Evolutionary conservation across 805 yeast species (phyloP).

Genomic region (Candida koratica): DNA sequence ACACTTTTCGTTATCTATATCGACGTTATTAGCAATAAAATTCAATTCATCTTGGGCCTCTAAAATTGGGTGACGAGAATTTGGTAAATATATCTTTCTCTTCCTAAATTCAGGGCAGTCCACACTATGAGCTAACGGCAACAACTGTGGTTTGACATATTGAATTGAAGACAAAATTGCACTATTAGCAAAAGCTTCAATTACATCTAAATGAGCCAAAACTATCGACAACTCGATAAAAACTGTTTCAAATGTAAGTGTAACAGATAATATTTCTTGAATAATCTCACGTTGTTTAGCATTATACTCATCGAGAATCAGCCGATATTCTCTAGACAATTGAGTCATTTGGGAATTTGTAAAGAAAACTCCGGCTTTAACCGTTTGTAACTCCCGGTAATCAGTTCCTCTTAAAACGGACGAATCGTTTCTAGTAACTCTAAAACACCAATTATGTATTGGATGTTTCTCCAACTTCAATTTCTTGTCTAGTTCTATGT

Average conservation of each 20-base stretch:
- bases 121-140: constrained; percentile 41
- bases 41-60: constrained; percentile 87
- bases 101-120: constrained; percentile 23
- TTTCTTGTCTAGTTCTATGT: constrained; percentile 81
- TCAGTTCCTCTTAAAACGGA: constrained; percentile 59
- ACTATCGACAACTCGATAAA: constrained; percentile 62
- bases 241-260: constrained; percentile 77
- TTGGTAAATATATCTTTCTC: constrained; percentile 53
- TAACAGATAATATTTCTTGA: constrained; percentile 74
- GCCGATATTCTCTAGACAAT: constrained; percentile 55
- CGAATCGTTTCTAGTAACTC: constrained; percentile 89
- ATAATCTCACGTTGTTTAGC: constrained; percentile 74
- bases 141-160: constrained; percentile 70
- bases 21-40: constrained; percentile 91
- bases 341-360: constrained; percentile 64
- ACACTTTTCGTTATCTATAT: constrained; percentile 42
- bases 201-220: constrained; percentile 76
- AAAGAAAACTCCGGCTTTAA: constrained; percentile 92
- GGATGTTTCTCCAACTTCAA: constrained; percentile 85
- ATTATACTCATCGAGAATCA: constrained; percentile 64
- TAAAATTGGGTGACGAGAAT: constrained; percentile 92
- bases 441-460: constrained; percentile 90
- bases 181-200: constrained; percentile 80
- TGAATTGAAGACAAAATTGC: constrained; percentile 75
- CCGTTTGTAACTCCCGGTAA: constrained; percentile 80